These are phyloP conservation scores for Cicer bijugum DNA, from an alignment of 306 rosid genomes.

Conservation along the genomic window DNA sequence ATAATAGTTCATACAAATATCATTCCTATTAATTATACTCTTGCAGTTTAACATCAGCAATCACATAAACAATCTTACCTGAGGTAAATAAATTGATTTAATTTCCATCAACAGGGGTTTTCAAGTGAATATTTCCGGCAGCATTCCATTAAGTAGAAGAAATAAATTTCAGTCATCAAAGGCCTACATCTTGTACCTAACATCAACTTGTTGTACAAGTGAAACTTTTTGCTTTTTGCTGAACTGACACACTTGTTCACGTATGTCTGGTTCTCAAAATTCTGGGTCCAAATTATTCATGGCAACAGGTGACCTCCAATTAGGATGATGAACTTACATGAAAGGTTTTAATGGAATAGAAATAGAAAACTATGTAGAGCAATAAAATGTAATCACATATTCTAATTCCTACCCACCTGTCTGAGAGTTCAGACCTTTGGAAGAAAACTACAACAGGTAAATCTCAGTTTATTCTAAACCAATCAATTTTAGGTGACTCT, in stretches of 20 bases:
- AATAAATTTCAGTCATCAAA: neutral
- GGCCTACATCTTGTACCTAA: neutral
- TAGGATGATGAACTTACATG: neutral
- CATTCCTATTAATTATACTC: neutral
- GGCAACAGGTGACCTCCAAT: neutral
- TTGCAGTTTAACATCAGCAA: neutral
- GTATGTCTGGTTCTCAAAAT: neutral
- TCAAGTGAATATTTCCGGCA: neutral
- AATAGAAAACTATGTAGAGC: too few relatives aligned
- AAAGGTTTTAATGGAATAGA: neutral
- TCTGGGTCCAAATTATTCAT: neutral
- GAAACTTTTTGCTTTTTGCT: neutral
- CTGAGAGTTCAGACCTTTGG: neutral
- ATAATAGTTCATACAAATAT: neutral
- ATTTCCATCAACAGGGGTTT: neutral
- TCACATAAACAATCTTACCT: neutral
- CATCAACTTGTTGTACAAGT: neutral
- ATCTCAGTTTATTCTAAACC: neutral
- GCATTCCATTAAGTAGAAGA: neutral
- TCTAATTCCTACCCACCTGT: neutral
- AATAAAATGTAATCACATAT: too few relatives aligned
- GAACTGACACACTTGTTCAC: constrained; percentile 1
- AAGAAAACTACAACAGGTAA: constrained; percentile 10
- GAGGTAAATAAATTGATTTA: neutral
- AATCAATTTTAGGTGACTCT: neutral